Evolutionary conservation across 306 rosid species (phyloP), one percentile per base, ranked within the genome.

Genomic region (Canavalia ensiformis): DNA sequence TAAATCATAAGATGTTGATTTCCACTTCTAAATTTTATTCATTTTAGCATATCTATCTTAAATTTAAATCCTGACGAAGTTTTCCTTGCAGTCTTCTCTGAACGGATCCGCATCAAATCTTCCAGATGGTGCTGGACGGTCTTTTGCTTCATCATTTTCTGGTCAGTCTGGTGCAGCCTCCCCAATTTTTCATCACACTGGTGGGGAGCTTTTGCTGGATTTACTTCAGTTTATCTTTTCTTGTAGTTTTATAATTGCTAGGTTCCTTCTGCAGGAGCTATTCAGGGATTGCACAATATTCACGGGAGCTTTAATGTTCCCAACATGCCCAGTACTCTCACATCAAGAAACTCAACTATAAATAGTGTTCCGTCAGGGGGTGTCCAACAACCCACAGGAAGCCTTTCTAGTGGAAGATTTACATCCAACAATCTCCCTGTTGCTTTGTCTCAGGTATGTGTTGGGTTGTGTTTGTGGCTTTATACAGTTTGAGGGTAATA

Each of bases 91-190:
- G 99, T 93, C 98, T 88, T 93, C 99, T 59, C 79, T 93, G 79
- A 96, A 93, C 3, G 96, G 97, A 75, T 92, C 99, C 58, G 89
- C 97, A 72, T 92, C 99, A 64, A 95, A 93, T 90, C 91, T 90
- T 85, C 94, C 89, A 51, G 99, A 95, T 45, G 86, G 93, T 73
- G 74, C 88, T 66, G 98, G 98, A 52, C 90, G 99, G 86, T 88
- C 97, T 77, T 93, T 90, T 87, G 81, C 94, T 4, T 65, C 97
- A 52, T 91, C 98, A 37, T 95, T 93, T 92, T 93, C 99, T 84
- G 92, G 94, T 88, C 99, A 95, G 87, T 91, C 97, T 87, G 99
- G 98, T 85, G 96, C 93, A 2, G 98, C 93, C 75, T 91, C 99
- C 81, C 94, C 99, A 18, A 88, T 69, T 75, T 95, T 89, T 85